A percentile compares a stretch with the other conserved stretches of the same genome.
Evolutionary conservation across 208 protist species (phyloP).

Genomic region (Naegleria fowleri): DNA sequence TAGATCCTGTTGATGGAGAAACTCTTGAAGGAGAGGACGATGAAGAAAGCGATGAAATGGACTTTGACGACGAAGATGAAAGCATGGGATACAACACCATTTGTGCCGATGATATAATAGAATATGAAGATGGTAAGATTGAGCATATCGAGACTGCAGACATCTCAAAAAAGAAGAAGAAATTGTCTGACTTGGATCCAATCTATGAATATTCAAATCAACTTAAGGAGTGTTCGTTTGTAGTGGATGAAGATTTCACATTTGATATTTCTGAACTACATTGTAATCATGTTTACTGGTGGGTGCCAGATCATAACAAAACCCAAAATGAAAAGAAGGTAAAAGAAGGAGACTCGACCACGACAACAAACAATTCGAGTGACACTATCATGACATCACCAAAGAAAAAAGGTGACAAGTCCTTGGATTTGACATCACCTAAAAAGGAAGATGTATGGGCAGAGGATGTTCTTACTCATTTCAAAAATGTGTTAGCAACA

Average conservation of each 20-base stretch:
- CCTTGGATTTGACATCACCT: background rate
- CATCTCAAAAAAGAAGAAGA: background rate
- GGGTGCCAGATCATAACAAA: background rate
- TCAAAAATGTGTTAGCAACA: background rate
- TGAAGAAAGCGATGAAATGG: background rate
- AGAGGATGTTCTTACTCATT: background rate
- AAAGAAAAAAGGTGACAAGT: background rate
- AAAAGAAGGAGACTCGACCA: background rate
- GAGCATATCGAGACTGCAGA: background rate
- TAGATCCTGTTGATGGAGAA: background rate
- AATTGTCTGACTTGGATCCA: background rate
- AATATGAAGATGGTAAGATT: slow-evolving; percentile 13
- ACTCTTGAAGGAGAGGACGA: background rate
- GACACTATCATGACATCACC: background rate
- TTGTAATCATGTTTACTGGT: background rate
- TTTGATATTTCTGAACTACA: background rate
- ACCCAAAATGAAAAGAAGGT: background rate
- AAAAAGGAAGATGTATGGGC: background rate
- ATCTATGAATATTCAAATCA: background rate
- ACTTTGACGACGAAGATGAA: background rate
- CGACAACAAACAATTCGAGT: background rate
- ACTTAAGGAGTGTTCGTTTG: background rate
- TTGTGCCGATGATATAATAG: background rate
- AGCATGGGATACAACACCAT: background rate
- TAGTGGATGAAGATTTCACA: background rate